A percentile compares a stretch with the other conserved stretches of the same genome.
Evolutionary conservation across 257 asterid genomes (phyloP).

Genomic region (Fraxinus americana): DNA sequence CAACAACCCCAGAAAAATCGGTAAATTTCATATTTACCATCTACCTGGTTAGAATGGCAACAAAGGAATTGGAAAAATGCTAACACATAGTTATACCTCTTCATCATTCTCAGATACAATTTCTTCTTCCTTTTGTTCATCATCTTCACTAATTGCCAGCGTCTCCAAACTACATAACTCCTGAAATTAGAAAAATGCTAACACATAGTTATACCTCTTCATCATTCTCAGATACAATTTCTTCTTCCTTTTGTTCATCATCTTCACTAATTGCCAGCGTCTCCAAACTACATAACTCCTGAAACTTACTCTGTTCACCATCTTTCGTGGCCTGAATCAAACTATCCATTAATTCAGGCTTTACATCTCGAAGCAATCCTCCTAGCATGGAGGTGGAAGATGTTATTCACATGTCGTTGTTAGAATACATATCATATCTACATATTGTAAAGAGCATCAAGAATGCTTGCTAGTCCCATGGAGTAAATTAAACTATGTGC

Average conservation of each 20-base stretch:
- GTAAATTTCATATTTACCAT: background rate
- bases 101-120: constrained; percentile 47
- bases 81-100: constrained; percentile 41
- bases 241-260: constrained; percentile 46
- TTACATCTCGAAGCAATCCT: constrained; percentile 54
- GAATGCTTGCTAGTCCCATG: background rate
- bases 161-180: constrained; percentile 46
- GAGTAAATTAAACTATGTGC: background rate
- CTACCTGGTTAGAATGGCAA: background rate
- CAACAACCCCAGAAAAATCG: too few relatives aligned
- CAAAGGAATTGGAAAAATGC: background rate
- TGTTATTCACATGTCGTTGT: background rate
- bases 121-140: constrained; percentile 47
- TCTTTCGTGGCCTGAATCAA: constrained; percentile 29
- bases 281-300: constrained; percentile 46
- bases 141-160: constrained; percentile 32
- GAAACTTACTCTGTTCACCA: constrained; percentile 66
- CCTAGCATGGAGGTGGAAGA: constrained; percentile 49
- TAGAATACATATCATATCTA: background rate
- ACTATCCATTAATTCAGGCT: constrained; percentile 6
- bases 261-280: constrained; percentile 31
- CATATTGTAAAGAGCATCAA: background rate
- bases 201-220: constrained; percentile 48
- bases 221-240: constrained; percentile 46
- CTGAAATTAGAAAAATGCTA: constrained; percentile 28